phyloP scores from a whole-genome alignment of 2,329 filamentous ascomycete species.

The Juglanconis sp. region DNA sequence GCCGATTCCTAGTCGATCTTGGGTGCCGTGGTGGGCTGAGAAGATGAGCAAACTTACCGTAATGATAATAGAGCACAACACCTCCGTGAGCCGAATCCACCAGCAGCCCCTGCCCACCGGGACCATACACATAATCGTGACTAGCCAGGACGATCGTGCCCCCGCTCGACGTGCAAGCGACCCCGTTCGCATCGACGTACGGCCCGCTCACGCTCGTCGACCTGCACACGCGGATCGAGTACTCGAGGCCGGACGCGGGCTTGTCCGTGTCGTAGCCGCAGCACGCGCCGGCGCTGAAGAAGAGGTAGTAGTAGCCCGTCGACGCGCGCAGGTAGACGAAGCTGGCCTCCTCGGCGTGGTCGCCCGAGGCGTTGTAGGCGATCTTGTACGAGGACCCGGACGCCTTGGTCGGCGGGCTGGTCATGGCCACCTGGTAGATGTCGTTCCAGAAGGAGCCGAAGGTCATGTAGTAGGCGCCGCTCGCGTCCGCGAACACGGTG shows the following conservation, averaged over 20 bases:
- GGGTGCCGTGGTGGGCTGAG: too few relatives aligned
- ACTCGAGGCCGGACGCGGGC: conserved; percentile 55
- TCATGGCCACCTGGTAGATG: conserved; percentile 52
- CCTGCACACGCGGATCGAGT: conserved; percentile 60
- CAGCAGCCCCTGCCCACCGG: conserved; percentile 61
- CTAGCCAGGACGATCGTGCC: conserved; percentile 57
- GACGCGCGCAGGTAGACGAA: conserved; percentile 47
- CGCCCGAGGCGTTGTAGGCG: conserved; percentile 47
- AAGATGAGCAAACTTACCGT: conserved; percentile 31
- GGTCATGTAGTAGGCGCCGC: conserved; percentile 36
- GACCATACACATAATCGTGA: conserved; percentile 58
- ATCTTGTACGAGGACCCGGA: conserved; percentile 38
- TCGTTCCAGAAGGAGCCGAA: conserved; percentile 64
- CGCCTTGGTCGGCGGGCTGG: conserved; percentile 28
- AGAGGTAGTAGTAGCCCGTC: conserved; percentile 57
- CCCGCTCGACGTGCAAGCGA: conserved; percentile 50
- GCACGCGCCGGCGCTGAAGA: conserved; percentile 57
- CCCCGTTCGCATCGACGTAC: conserved; percentile 53
- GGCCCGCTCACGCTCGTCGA: conserved; percentile 45
- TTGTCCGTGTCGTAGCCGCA: conserved; percentile 50
- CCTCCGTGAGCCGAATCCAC: conserved; percentile 43
- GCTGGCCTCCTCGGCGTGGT: conserved; percentile 50
- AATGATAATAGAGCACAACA: conserved; percentile 61
- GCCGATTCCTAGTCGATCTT: too few relatives aligned
- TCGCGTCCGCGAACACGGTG: conserved; percentile 39